Evolutionary conservation across 1,284 basidiomycete genomes (phyloP).

Genomic region (Malassezia furfur): DNA sequence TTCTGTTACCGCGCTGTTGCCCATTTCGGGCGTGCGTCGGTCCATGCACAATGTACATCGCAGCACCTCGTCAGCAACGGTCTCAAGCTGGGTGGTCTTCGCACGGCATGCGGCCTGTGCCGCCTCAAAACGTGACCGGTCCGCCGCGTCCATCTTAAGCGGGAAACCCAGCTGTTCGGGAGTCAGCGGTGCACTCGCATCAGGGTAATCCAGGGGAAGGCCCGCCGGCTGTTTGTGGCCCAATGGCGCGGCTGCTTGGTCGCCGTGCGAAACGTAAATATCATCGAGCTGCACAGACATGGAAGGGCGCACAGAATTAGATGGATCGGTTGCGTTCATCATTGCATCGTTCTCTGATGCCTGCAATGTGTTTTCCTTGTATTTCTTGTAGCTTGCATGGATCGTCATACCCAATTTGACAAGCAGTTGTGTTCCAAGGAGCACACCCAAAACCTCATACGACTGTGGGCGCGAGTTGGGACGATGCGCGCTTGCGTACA

Average conservation of each 20-base stretch:
- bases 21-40: constrained; percentile 24
- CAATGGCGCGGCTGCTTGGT: background rate
- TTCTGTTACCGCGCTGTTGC: constrained; percentile 69
- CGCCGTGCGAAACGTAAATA: constrained; percentile 12
- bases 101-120: constrained; percentile 7
- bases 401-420: constrained; percentile 25
- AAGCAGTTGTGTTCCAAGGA: constrained; percentile 43
- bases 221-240: background rate
- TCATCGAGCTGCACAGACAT: constrained; percentile 14
- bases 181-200: constrained; percentile 13
- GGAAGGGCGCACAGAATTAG: background rate
- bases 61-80: constrained; percentile 20
- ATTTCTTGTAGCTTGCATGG: constrained; percentile 17
- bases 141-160: background rate
- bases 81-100: constrained; percentile 20
- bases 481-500: constrained; percentile 21
- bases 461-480: constrained; percentile 33
- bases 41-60: constrained; percentile 48
- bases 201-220: constrained; percentile 19
- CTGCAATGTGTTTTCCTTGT: background rate
- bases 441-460: constrained; percentile 47
- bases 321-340: background rate
- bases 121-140: constrained; percentile 9
- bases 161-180: constrained; percentile 8
- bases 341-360: background rate